Percentiles rank a stretch among this genome's conserved stretches.
Conservation (phyloP, 768 basidiomycete genomes). For the Tylopilus sp. region DNA sequence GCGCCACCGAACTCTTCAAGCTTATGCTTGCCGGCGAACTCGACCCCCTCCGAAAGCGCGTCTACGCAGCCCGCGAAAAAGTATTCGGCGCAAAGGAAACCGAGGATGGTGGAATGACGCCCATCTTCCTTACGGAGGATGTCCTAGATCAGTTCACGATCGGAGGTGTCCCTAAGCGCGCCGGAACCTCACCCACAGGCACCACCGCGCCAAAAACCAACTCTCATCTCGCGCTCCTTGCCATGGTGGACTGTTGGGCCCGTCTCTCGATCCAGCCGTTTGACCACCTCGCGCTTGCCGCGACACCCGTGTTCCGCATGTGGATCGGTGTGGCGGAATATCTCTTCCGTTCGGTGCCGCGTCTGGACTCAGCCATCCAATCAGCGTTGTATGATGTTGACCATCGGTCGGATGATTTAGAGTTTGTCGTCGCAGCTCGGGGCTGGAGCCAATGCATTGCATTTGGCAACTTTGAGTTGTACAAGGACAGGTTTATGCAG, state of each 20-base stretch:
- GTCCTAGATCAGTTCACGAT: conserved; percentile 89
- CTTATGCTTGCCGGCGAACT: conserved; percentile 75
- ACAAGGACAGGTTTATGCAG: conserved; percentile 73
- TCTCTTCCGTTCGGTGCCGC: conserved; percentile 69
- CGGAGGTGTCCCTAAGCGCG: conserved; percentile 37
- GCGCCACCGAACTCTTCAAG: conserved; percentile 88
- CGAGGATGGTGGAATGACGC: conserved; percentile 33
- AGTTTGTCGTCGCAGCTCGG: conserved; percentile 89
- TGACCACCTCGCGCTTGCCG: conserved; percentile 87
- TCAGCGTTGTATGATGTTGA: conserved; percentile 74
- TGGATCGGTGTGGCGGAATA: conserved; percentile 98
- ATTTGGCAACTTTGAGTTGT: conserved; percentile 89
- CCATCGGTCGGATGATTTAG: conserved; percentile 86
- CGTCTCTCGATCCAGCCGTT: conserved; percentile 83
- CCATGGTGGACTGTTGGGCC: conserved; percentile 99
- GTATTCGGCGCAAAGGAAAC: conserved; percentile 62
- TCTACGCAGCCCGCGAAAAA: conserved; percentile 66
- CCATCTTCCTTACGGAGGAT: conserved; percentile 77
- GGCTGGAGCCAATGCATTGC: conserved; percentile 96
- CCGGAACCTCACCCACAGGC: conserved; percentile 7
- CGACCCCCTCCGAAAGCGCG: conserved; percentile 57
- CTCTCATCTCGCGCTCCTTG: conserved; percentile 89
- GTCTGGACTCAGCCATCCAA: conserved; percentile 67
- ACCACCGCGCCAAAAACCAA: conserved; percentile 46
- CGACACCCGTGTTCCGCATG: conserved; percentile 92